Evolutionary conservation across 2,329 filamentous ascomycete species (phyloP).

Genomic region (Cladosporium phlei): DNA sequence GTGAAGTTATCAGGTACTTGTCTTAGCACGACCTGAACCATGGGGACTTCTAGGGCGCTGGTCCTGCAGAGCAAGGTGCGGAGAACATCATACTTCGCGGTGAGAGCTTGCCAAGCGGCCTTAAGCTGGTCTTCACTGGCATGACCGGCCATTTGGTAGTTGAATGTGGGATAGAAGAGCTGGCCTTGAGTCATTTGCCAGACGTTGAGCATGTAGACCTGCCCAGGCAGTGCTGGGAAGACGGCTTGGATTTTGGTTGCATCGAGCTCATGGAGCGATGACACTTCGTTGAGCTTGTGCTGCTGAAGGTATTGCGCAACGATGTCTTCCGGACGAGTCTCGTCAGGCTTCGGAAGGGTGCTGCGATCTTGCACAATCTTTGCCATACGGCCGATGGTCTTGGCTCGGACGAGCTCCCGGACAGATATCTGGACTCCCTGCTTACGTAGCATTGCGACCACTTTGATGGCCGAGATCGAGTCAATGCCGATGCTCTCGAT

Average conservation of each 20-base stretch:
- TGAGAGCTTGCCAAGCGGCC: constrained; percentile 58
- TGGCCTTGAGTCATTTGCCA: constrained; percentile 65
- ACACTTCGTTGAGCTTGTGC: constrained; percentile 11
- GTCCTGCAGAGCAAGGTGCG: constrained; percentile 63
- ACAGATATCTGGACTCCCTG: constrained; percentile 60
- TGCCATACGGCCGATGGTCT: constrained; percentile 63
- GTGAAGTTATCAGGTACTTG: constrained; percentile 32
- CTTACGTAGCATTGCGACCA: constrained; percentile 65
- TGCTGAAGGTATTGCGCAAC: constrained; percentile 17
- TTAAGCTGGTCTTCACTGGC: constrained; percentile 43
- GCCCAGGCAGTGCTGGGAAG: constrained; percentile 69
- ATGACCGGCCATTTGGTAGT: constrained; percentile 48
- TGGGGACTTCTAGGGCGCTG: constrained; percentile 42
- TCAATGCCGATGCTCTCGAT: constrained; percentile 85
- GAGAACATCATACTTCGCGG: constrained; percentile 57
- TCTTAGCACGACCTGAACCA: constrained; percentile 60
- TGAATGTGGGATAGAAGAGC: constrained; percentile 71
- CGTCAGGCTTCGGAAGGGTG: constrained; percentile 13
- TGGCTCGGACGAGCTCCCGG: constrained; percentile 64
- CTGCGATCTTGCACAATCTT: constrained; percentile 4
- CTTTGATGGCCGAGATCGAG: constrained; percentile 87
- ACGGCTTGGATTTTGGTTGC: constrained; percentile 49
- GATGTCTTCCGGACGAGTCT: constrained; percentile 32
- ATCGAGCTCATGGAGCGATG: constrained; percentile 34
- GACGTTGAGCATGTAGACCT: constrained; percentile 72